Percentiles rank a stretch among this genome's conserved stretches.
Evolutionary conservation across 805 yeast genomes (phyloP).

Genomic region (Metschnikowia cerradonensis): DNA sequence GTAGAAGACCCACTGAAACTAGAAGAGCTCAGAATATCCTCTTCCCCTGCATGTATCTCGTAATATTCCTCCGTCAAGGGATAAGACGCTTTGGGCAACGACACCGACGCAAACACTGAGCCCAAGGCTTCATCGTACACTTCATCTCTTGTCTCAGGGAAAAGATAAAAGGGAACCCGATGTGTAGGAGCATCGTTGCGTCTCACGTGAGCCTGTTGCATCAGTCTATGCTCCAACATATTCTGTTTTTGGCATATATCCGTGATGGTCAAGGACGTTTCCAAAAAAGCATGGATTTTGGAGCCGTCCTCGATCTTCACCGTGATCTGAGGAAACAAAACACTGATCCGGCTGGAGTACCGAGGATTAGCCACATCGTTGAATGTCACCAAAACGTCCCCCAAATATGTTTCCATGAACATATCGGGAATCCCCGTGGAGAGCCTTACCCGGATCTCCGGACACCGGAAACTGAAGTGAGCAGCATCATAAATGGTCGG

Average conservation of each 20-base stretch:
- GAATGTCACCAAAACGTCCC: constrained; percentile 35
- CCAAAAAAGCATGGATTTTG: constrained; percentile 35
- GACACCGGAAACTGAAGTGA: constrained; percentile 53
- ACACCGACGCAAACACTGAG: constrained; percentile 53
- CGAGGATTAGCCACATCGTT: constrained; percentile 70
- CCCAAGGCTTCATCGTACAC: constrained; percentile 49
- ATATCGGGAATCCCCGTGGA: constrained; percentile 22
- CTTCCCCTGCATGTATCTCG: neutral
- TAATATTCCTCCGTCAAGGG: constrained; percentile 46
- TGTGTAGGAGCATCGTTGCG: constrained; percentile 81
- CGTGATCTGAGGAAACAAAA: constrained; percentile 46
- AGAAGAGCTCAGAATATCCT: neutral
- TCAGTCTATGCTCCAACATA: constrained; percentile 40
- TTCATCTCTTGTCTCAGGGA: constrained; percentile 44
- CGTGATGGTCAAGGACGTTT: constrained; percentile 58
- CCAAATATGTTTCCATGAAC: constrained; percentile 16
- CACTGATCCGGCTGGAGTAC: constrained; percentile 53
- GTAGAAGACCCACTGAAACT: neutral
- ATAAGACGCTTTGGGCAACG: constrained; percentile 58
- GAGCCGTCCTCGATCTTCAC: constrained; percentile 25
- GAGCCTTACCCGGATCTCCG: constrained; percentile 43
- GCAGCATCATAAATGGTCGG: constrained; percentile 67
- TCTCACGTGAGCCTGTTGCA: constrained; percentile 64
- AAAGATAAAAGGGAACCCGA: constrained; percentile 68
- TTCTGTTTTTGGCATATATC: constrained; percentile 54